Evolutionary conservation across 345 rosid genomes (phyloP).

Genomic region (Hibiscus tridactylites): DNA sequence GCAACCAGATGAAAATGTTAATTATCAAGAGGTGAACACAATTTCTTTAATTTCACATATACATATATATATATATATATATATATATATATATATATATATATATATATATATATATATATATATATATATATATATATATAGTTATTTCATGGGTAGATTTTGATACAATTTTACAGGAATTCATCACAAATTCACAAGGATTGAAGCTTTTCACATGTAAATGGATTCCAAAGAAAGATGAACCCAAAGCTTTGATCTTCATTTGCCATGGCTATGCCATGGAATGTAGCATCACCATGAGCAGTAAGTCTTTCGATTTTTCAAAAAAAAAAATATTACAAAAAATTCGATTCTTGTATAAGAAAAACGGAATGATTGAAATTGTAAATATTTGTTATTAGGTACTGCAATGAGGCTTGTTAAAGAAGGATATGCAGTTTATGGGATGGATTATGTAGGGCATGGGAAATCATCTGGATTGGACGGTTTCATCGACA

Average conservation of each 20-base stretch:
- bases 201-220: slow-evolving; percentile 67
- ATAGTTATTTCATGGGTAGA: not conserved
- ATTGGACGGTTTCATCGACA: slow-evolving; percentile 31
- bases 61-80: no score
- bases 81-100: no score
- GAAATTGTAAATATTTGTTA: not conserved
- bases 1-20: not conserved
- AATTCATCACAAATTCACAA: slow-evolving; percentile 39
- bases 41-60: no score
- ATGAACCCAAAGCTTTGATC: slow-evolving; percentile 59
- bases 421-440: slow-evolving; percentile 47
- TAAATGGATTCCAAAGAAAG: slow-evolving; percentile 46
- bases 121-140: no score
- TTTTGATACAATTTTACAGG: not conserved
- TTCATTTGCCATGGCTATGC: slow-evolving; percentile 83
- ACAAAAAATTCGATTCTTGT: not conserved
- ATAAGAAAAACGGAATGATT: not conserved
- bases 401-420: slow-evolving; percentile 61
- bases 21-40: not conserved
- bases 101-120: no score
- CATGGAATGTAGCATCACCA: slow-evolving; percentile 88
- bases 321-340: not conserved
- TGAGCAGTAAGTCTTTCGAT: slow-evolving; percentile 42
- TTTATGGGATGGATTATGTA: slow-evolving; percentile 68
- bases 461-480: slow-evolving; percentile 86